Percentiles rank a stretch among this genome's conserved stretches.
Evolutionary conservation across 106 monocot species (phyloP).

Genomic region (Ottelia alismoides): DNA sequence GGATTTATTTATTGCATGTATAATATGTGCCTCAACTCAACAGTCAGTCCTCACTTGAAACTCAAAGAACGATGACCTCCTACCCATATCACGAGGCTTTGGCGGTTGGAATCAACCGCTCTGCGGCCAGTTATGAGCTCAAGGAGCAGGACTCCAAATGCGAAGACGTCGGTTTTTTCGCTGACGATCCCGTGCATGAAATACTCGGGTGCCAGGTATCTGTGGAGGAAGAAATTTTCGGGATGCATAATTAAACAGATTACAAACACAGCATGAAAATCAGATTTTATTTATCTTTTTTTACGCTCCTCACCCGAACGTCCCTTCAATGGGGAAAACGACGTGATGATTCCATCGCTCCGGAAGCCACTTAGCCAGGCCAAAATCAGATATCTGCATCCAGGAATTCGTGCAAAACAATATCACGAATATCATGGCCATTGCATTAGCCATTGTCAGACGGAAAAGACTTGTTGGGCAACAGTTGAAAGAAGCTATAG

Average conservation of each 20-base stretch:
- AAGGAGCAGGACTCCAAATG: slow-evolving; percentile 80
- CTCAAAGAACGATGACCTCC: background rate
- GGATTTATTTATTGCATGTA: too few species aligned
- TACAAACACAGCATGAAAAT: too few species aligned
- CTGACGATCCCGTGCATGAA: slow-evolving; percentile 92
- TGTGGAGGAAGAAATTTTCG: slow-evolving; percentile 14
- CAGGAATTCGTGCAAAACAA: too few species aligned
- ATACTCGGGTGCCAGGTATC: slow-evolving; percentile 88
- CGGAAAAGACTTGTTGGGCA: too few species aligned
- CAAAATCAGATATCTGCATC: slow-evolving; percentile 91
- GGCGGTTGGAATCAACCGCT: slow-evolving; percentile 51
- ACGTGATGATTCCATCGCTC: slow-evolving; percentile 73
- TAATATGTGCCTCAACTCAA: background rate
- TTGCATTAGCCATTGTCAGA: too few species aligned
- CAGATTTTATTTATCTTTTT: too few species aligned
- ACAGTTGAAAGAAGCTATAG: background rate
- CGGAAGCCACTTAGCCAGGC: slow-evolving; percentile 97
- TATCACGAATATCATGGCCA: too few species aligned
- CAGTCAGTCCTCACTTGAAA: background rate
- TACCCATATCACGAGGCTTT: slow-evolving; percentile 95
- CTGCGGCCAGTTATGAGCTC: slow-evolving; percentile 76
- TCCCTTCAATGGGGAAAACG: slow-evolving; percentile 97
- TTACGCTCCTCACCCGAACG: slow-evolving; percentile 88
- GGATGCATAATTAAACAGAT: too few species aligned
- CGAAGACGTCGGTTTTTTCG: slow-evolving; percentile 95